Evolutionary conservation across 164 flowering plant species (phyloP).

Genomic region (Macadamia tetraphylla): DNA sequence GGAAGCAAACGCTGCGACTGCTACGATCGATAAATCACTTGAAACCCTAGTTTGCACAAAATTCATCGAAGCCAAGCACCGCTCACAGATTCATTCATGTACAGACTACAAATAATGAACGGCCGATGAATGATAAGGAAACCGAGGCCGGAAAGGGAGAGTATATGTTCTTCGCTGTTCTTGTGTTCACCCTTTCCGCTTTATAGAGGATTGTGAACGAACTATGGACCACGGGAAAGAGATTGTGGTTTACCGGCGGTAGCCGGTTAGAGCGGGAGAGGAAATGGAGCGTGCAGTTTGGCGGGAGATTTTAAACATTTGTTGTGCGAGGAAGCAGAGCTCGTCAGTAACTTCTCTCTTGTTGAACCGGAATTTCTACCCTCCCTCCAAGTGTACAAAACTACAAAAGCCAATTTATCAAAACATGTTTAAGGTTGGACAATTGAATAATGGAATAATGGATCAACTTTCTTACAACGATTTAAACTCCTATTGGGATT

Average conservation of each 20-base stretch:
- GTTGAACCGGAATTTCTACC: too few species aligned
- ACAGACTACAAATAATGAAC: not conserved
- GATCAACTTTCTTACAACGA: too few species aligned
- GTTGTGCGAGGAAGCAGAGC: not conserved
- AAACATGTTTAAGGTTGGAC: too few species aligned
- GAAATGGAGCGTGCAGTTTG: not conserved
- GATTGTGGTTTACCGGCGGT: not conserved
- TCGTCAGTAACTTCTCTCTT: too few species aligned
- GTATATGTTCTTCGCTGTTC: not conserved
- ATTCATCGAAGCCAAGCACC: slow-evolving; percentile 19
- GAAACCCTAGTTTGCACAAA: slow-evolving; percentile 28
- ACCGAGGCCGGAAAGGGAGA: not conserved
- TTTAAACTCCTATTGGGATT: too few species aligned
- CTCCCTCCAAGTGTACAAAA: too few species aligned
- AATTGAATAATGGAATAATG: too few species aligned
- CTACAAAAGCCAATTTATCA: too few species aligned
- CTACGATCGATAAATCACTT: not conserved
- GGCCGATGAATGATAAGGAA: not conserved
- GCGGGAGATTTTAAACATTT: slow-evolving; percentile 2
- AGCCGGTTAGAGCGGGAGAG: not conserved
- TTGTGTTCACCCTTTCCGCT: not conserved
- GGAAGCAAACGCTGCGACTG: not conserved
- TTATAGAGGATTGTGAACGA: not conserved
- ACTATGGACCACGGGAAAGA: not conserved
- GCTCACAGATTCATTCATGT: not conserved